Conservation (phyloP, 169 alveolate genomes). For the Fabrea salina region DNA sequence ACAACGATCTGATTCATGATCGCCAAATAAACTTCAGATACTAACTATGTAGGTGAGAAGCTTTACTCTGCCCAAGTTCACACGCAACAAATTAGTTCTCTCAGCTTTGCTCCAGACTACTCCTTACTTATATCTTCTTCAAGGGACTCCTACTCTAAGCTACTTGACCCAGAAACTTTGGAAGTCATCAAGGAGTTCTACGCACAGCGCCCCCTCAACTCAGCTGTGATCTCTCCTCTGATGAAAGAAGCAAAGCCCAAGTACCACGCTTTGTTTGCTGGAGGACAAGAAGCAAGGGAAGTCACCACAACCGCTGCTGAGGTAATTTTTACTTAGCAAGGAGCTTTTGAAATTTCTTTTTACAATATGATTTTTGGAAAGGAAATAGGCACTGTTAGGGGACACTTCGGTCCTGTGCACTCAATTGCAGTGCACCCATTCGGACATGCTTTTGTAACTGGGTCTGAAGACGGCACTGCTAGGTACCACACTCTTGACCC, state of each 20-base stretch:
- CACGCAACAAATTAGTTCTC: not conserved
- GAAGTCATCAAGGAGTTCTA: not conserved
- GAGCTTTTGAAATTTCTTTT: conserved; percentile 91
- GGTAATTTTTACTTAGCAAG: too few relatives aligned
- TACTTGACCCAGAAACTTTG: conserved; percentile 10
- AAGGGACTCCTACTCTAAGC: not conserved
- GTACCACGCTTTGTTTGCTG: conserved; percentile 61
- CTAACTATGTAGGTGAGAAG: too few relatives aligned
- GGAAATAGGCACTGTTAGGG: conserved; percentile 91
- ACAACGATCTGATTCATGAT: too few relatives aligned
- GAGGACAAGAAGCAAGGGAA: conserved; percentile 70
- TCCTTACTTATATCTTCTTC: conserved; percentile 12
- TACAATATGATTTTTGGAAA: conserved; percentile 88
- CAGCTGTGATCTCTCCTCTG: conserved; percentile 27
- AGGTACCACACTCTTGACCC: conserved; percentile 90
- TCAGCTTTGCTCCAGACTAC: conserved; percentile 13
- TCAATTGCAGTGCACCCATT: conserved; percentile 89
- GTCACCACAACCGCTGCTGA: conserved; percentile 80
- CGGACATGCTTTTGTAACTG: conserved; percentile 91
- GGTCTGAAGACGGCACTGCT: conserved; percentile 95
- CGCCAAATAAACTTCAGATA: too few relatives aligned
- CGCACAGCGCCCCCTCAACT: conserved; percentile 26
- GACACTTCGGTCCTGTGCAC: conserved; percentile 96
- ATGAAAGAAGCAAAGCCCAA: conserved; percentile 11
- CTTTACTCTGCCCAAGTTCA: not conserved